Conservation (phyloP, 306 rosid genomes). For the Cercis canadensis region DNA sequence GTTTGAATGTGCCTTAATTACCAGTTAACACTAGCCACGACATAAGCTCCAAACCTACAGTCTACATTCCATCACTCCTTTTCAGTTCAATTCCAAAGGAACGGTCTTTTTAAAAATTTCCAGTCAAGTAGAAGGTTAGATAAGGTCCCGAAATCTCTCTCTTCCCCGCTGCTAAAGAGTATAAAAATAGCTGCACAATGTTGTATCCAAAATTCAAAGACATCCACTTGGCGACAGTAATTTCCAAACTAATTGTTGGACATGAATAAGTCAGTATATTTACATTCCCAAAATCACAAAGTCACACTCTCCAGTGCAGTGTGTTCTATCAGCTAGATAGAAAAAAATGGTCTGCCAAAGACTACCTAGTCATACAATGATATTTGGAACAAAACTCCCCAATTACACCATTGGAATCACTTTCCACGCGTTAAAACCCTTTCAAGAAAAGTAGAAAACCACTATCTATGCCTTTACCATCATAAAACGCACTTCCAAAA, state of each 20-base stretch:
- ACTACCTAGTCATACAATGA: background rate
- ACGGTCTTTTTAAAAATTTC: background rate
- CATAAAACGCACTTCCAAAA: background rate
- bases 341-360: background rate
- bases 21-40: background rate
- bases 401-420: background rate
- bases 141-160: background rate
- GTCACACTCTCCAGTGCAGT: background rate
- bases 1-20: background rate
- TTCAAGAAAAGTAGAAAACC: background rate
- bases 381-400: background rate
- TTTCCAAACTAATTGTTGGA: slow-evolving; percentile 4
- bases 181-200: background rate
- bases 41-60: background rate
- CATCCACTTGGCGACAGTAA: background rate
- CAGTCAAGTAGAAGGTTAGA: background rate
- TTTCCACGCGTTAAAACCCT: slow-evolving; percentile 1
- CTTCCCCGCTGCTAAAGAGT: background rate
- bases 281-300: slow-evolving; percentile 12
- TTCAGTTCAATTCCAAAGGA: background rate
- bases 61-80: background rate
- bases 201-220: background rate
- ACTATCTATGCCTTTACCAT: background rate
- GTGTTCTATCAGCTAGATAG: too few species aligned
- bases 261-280: background rate